Percentiles rank a stretch among this genome's conserved stretches.
phyloP scores from a whole-genome alignment of 257 asterid genomes.

The Primulina huaijiensis region DNA sequence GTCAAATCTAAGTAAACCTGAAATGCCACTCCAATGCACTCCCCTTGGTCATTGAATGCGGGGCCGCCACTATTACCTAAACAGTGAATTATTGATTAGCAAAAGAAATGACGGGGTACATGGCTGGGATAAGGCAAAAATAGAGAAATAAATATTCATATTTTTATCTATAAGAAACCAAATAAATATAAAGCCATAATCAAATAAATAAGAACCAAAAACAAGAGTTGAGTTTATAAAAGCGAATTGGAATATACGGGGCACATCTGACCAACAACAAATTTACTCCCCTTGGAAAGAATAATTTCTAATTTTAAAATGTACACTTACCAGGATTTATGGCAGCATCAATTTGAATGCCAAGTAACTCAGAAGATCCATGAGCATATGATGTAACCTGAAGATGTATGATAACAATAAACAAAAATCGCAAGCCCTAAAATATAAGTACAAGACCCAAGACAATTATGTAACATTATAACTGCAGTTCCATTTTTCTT shows the following conservation, averaged over 20 bases:
- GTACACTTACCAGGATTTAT: slow-evolving; percentile 79
- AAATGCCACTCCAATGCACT: slow-evolving; percentile 97
- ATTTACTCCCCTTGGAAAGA: slow-evolving; percentile 11
- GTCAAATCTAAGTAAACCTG: slow-evolving; percentile 51
- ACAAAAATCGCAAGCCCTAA: slow-evolving; percentile 16
- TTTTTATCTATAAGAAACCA: background rate
- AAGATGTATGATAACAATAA: slow-evolving; percentile 24
- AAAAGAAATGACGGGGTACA: slow-evolving; percentile 20
- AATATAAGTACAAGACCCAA: slow-evolving; percentile 16
- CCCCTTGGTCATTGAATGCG: slow-evolving; percentile 92
- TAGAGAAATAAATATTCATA: background rate
- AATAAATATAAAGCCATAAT: background rate
- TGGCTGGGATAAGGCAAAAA: slow-evolving; percentile 15
- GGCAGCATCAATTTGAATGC: slow-evolving; percentile 99
- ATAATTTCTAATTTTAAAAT: slow-evolving; percentile 12
- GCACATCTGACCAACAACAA: slow-evolving; percentile 16
- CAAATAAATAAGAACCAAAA: background rate
- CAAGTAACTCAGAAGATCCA: slow-evolving; percentile 92
- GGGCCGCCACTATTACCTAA: slow-evolving; percentile 99
- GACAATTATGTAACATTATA: background rate
- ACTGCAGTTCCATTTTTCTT: slow-evolving; percentile 1
- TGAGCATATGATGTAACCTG: slow-evolving; percentile 98
- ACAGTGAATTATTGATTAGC: slow-evolving; percentile 27
- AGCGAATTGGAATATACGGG: slow-evolving; percentile 18
- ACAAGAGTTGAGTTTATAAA: background rate